Base-by-base conservation (phyloP, 2,329 filamentous ascomycete genomes). In the Colletotrichum musicola region DNA sequence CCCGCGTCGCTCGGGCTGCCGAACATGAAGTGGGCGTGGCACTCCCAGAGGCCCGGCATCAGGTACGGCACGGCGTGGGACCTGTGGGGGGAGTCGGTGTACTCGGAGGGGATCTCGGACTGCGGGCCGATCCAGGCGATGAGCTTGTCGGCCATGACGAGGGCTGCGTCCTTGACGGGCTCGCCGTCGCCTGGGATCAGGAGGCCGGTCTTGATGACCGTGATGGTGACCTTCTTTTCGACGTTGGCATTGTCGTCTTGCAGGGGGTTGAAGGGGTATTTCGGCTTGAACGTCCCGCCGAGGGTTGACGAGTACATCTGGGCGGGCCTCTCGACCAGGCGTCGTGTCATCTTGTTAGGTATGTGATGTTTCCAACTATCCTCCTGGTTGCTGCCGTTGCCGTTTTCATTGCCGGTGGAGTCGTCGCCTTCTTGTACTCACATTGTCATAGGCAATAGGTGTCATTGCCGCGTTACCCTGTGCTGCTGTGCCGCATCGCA, bases 31-130 rank as follows among this genome's bases (percentile, higher is more conserved):
- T 87, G 85, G 1, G 81, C 78, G 73, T 87, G 85, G 69, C 80
- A 83, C 66, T 88, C 85, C 84, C 85, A 87, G 16, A 88, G 78
- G 3, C 85, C 85, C 0, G 85, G 85, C 76, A 87, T 82, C 7
- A 85, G 73, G 9, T 83, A 80, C 0, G 80, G 79, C 10, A 85
- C 81, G n/a, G 77, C 72, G 1, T 74, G 72, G 54, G 63, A 42
- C 71, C 73, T 77, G 65, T 78, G 75, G 3, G 75, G 68, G 2
- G 68, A 72, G 6, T 73, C 64, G 6, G 72, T 74, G 72, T 80
- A 81, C 9, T 74, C 72, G 2, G 68, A 53, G 0, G 77, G 77
- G 4, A 82, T 47, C 14, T 72, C 54, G 44, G 71, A 57, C 25
- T 75, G 71, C 44, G 74, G 74, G 2, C 82, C 83, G 40, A 82